A percentile compares a stretch with the other conserved stretches of the same genome.
phyloP scores from a whole-genome alignment of 2,329 filamentous ascomycete species.

The Sporothrix pseudoabietina region DNA sequence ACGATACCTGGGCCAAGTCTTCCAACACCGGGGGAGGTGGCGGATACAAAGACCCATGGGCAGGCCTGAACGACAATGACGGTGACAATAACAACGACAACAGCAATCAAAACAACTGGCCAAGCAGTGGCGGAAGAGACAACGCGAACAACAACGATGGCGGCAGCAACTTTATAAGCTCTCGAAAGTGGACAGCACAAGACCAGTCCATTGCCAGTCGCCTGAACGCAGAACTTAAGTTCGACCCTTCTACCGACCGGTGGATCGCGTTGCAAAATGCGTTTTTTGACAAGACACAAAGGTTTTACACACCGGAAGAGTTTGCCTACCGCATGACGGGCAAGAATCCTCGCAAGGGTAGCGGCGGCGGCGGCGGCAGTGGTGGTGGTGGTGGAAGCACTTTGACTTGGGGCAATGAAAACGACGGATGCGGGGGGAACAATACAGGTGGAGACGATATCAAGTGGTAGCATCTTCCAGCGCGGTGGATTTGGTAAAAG shows the following conservation, averaged over 20 bases:
- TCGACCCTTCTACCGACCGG: constrained; percentile 12
- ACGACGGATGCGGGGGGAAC: neutral
- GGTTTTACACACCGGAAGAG: constrained; percentile 22
- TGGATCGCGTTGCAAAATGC: constrained; percentile 24
- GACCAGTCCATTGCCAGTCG: constrained; percentile 10
- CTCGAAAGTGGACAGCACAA: constrained; percentile 4
- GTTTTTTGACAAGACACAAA: constrained; percentile 6
- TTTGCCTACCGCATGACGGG: constrained; percentile 18
- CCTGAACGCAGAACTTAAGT: neutral
- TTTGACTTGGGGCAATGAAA: neutral
- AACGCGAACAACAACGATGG: neutral
- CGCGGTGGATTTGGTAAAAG: neutral
- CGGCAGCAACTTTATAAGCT: neutral
- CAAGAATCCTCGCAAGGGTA: neutral
- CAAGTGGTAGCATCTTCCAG: constrained; percentile 7
- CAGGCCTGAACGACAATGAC: neutral
- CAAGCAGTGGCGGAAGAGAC: neutral
- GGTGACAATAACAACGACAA: neutral
- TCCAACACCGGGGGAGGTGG: neutral
- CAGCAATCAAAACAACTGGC: neutral
- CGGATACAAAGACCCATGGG: constrained; percentile 28
- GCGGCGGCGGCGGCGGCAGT: neutral
- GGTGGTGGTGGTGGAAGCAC: neutral
- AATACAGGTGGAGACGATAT: neutral
- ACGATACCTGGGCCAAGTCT: neutral